Evolutionary conservation across 2,329 filamentous ascomycete species (phyloP).

Genomic region (Arthrobotrys megalospora): DNA sequence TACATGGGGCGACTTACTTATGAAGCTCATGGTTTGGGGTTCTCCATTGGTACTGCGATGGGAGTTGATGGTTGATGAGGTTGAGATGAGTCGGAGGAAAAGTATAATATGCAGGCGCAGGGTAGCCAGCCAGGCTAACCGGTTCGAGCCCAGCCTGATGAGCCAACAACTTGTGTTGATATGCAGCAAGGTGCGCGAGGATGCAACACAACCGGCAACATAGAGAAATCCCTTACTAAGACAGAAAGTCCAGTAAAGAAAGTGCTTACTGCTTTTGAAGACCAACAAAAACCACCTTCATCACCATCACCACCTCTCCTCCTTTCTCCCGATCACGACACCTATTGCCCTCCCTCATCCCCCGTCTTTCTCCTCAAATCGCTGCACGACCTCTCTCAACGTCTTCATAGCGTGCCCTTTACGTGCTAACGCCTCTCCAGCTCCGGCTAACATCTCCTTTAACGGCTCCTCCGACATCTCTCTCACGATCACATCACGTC

Average conservation of each 20-base stretch:
- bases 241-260: not conserved
- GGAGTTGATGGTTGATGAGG: conserved; percentile 9
- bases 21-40: conserved; percentile 57
- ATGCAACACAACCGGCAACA: conserved; percentile 26
- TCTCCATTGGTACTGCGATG: conserved; percentile 20
- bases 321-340: conserved; percentile 36
- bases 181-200: not conserved
- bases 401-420: conserved; percentile 8
- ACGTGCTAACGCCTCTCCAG: conserved; percentile 1
- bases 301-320: conserved; percentile 37
- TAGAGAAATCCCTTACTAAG: conserved; percentile 22
- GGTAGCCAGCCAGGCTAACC: too few species aligned
- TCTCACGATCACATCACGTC: conserved; percentile 40
- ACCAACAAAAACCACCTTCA: conserved; percentile 36
- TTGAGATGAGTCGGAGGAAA: not conserved
- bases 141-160: too few species aligned
- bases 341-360: conserved; percentile 17
- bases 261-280: conserved; percentile 7
- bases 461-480: conserved; percentile 27
- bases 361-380: not conserved
- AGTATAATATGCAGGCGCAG: not conserved
- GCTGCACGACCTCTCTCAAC: conserved; percentile 7
- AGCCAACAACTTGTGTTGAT: conserved; percentile 4
- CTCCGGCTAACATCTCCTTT: conserved; percentile 15
- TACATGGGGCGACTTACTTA: conserved; percentile 31